A percentile compares a stretch with the other conserved stretches of the same genome.
Conservation (phyloP, 2,329 filamentous ascomycete species). For the Ceratocystis papillata region DNA sequence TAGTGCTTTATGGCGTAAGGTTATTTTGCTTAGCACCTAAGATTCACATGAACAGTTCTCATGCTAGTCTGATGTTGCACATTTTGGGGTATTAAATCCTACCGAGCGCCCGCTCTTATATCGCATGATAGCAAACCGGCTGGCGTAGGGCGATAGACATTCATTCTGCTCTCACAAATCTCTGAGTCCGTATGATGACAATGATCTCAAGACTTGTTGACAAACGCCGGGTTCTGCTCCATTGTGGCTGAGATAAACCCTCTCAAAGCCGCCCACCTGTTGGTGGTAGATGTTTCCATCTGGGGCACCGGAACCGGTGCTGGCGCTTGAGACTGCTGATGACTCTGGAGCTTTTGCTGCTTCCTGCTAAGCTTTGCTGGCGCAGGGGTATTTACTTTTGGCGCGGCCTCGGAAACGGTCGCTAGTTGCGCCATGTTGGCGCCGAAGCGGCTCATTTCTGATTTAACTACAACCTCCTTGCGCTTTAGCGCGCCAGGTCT, state of each 20-base stretch:
- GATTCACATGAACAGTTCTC: neutral
- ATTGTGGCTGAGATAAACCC: conserved; percentile 77
- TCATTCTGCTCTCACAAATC: neutral
- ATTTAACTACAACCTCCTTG: conserved; percentile 67
- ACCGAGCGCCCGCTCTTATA: no score
- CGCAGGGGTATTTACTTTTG: neutral
- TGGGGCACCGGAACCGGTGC: conserved; percentile 24
- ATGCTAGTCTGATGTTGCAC: neutral
- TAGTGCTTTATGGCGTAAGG: neutral
- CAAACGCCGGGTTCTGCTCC: conserved; percentile 75
- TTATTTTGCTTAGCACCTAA: neutral
- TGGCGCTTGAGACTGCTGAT: neutral
- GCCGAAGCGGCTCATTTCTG: conserved; percentile 75
- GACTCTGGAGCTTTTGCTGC: conserved; percentile 15
- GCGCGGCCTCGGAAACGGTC: conserved; percentile 25
- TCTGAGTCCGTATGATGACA: neutral
- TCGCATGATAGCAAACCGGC: neutral
- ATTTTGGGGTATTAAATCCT: no score
- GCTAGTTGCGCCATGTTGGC: conserved; percentile 69
- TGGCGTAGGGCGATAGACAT: neutral
- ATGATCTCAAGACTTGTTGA: conserved; percentile 26
- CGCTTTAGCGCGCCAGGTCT: conserved; percentile 70
- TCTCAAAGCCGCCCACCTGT: conserved; percentile 70
- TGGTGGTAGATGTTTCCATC: conserved; percentile 37
- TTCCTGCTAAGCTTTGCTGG: conserved; percentile 18